Percentiles rank a stretch among this genome's conserved stretches.
Conservation (phyloP, 805 yeast genomes). For the Yamadazyma akitaensis region DNA sequence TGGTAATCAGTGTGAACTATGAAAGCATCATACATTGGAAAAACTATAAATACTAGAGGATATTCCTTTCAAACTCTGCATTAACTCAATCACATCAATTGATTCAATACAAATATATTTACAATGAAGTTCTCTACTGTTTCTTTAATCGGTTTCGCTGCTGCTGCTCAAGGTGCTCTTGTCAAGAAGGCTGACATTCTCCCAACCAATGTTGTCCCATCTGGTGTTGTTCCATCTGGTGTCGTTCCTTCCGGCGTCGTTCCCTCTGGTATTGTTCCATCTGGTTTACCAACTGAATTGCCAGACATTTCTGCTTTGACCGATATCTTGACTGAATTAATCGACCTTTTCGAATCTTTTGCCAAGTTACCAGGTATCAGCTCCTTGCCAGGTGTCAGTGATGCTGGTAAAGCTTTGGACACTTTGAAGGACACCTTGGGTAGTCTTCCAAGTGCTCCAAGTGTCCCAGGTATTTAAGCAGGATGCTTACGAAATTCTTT, state of each 20-base stretch:
- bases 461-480: background rate
- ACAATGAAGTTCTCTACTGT: conserved; percentile 13
- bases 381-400: conserved; percentile 11
- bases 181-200: conserved; percentile 10
- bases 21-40: too few relatives aligned
- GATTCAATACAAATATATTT: background rate
- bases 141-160: conserved; percentile 10
- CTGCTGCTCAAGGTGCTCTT: conserved; percentile 14
- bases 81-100: background rate
- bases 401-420: conserved; percentile 6
- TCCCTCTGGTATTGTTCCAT: conserved; percentile 3
- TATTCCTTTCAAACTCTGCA: background rate
- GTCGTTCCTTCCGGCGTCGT: conserved; percentile 4
- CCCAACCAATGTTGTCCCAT: conserved; percentile 1
- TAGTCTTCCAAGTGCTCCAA: background rate
- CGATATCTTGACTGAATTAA: conserved; percentile 8
- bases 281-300: conserved; percentile 6
- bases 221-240: conserved; percentile 2
- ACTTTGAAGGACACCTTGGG: background rate
- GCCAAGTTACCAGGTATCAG: conserved; percentile 12
- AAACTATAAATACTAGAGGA: background rate
- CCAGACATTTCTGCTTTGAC: conserved; percentile 1
- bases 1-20: too few relatives aligned
- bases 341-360: conserved; percentile 4
- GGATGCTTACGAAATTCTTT: background rate